Percentiles rank a stretch among this genome's conserved stretches.
Conservation (phyloP, 2,329 filamentous ascomycete genomes). For the Aspergillus transmontanensis region DNA sequence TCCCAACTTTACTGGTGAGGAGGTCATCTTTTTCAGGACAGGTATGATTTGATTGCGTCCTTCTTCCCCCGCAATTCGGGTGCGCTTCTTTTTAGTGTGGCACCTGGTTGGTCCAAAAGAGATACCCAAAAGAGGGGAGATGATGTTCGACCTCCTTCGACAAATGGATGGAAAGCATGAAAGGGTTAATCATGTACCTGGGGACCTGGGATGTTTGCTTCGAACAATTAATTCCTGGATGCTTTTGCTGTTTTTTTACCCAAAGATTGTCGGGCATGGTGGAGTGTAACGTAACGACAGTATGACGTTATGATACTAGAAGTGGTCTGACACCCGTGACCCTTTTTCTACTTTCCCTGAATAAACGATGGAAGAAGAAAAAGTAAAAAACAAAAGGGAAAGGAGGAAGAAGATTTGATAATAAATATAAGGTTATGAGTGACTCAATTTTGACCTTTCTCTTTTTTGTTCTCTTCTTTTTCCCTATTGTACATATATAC, state of each 20-base stretch:
- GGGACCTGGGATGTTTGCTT: conserved; percentile 2
- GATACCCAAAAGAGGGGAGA: not conserved
- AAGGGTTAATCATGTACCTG: conserved; percentile 1
- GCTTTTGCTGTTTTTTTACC: too few species aligned
- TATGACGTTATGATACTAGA: conserved; percentile 21
- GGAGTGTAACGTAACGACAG: conserved; percentile 19
- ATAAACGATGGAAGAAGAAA: conserved; percentile 5
- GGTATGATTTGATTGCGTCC: not conserved
- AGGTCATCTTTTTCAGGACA: not conserved
- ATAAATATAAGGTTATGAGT: not conserved
- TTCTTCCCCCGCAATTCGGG: conserved; percentile 4
- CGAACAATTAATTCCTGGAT: not conserved
- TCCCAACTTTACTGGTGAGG: conserved; percentile 1
- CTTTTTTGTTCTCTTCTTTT: not conserved
- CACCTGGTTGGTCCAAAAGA: not conserved
- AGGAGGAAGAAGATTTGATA: not conserved
- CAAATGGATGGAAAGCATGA: not conserved
- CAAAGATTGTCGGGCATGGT: not conserved
- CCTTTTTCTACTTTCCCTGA: not conserved
- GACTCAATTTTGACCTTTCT: not conserved
- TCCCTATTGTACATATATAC: not conserved
- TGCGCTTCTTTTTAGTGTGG: not conserved
- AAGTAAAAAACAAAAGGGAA: conserved; percentile 1
- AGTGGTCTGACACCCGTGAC: conserved; percentile 12
- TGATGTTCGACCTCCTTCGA: not conserved